Base-by-base conservation (phyloP, 208 protist species). In the Baffinella frigidus region DNA sequence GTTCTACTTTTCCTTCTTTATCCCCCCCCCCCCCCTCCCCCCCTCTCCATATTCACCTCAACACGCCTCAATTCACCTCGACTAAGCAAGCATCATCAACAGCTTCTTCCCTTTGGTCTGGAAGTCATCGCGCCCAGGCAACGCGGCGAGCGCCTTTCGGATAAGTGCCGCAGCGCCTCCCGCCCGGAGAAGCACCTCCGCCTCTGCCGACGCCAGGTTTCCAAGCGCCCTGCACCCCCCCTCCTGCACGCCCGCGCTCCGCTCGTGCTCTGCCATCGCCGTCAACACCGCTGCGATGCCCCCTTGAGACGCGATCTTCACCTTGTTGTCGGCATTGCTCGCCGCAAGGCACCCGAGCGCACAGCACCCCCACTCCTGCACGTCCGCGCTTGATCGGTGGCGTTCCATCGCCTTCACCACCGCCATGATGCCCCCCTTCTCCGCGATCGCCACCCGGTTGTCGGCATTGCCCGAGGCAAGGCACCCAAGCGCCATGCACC, bases 401-500 rank as follows among this genome's bases (percentile, higher is more conserved):
- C 77, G 39, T 35, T 81, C 39, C 77, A 87, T 87, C 48, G 77
- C 77, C 50, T 27, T n/a, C 30, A 80, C 39, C 71, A 80, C 71
- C 27, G 71, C 33, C 71, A 30, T n/a, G 71, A 77, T 77, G 71
- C 71, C 71, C 14, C 71, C 71, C 20, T 11, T 17, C 71, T 14
- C 71, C 30, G 71, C 71, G 20, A 77, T 33, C 71, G 30, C 39
- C 24, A 64, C 56, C 20, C 56, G 56, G 56, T 64, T 64, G 56
- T 64, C 56, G 35, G 11, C 71, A n/a, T 64, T 64, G 56, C n/a
- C n/a, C n/a, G n/a, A n/a, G n/a, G n/a, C n/a, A n/a, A n/a, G n/a
- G n/a, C n/a, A n/a, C n/a, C n/a, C n/a, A n/a, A n/a, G n/a, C n/a
- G n/a, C n/a, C n/a, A n/a, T n/a, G n/a, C n/a, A n/a, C n/a, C n/a